Percentiles rank a stretch among this genome's conserved stretches.
Evolutionary conservation across 2,329 filamentous ascomycete genomes (phyloP).

Genomic region (Gnomoniopsis smithogilvyi): DNA sequence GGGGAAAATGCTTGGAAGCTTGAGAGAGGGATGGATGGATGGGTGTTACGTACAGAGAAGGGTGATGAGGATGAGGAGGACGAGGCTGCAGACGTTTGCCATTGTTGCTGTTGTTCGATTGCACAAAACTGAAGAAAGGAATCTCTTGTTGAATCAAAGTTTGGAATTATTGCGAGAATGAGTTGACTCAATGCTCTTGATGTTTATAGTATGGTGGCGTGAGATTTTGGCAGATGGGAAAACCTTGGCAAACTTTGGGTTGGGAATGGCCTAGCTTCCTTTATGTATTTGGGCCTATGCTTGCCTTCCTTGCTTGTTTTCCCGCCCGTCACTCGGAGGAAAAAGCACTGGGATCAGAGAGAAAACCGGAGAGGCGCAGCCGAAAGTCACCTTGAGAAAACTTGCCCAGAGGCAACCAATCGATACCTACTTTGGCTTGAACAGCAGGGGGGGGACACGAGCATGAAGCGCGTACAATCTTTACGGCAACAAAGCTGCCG

Average conservation of each 20-base stretch:
- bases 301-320: too few species aligned
- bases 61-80: slow-evolving; percentile 16
- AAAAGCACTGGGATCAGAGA: too few species aligned
- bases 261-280: background rate
- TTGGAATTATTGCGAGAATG: background rate
- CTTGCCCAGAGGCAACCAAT: background rate
- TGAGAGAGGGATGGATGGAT: background rate
- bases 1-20: background rate
- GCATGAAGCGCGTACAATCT: too few species aligned
- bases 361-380: background rate
- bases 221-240: too few species aligned
- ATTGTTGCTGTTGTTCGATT: background rate
- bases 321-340: too few species aligned
- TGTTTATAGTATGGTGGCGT: background rate
- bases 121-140: background rate
- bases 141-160: too few species aligned
- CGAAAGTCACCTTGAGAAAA: background rate
- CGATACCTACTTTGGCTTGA: background rate
- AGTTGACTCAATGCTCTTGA: background rate
- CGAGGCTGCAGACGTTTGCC: background rate
- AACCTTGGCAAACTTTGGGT: background rate
- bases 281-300: background rate
- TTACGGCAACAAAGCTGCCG: background rate
- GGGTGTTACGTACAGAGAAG: slow-evolving; percentile 9
- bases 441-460: background rate